Percentiles rank a stretch among this genome's conserved stretches.
phyloP scores from a whole-genome alignment of 2,329 filamentous ascomycete genomes.

The Anisogramma anomala region DNA sequence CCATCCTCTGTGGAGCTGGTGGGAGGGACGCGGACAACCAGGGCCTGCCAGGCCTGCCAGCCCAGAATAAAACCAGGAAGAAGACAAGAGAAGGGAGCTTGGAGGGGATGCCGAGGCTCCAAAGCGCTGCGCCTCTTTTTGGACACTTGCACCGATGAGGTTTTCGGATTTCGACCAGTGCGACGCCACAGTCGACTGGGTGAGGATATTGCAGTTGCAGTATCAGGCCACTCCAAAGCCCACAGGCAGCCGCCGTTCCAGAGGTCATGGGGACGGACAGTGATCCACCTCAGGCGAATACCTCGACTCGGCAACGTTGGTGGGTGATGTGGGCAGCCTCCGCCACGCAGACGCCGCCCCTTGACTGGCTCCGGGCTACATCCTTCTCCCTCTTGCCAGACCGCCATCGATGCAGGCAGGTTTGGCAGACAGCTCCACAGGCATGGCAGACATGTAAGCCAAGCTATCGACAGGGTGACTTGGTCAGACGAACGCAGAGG shows the following conservation, averaged over 20 bases:
- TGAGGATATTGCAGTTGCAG: too few relatives aligned
- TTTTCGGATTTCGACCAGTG: too few relatives aligned
- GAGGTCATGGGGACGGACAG: slow-evolving; percentile 14
- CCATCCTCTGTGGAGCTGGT: too few relatives aligned
- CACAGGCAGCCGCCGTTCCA: slow-evolving; percentile 11
- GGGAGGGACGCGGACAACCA: too few relatives aligned
- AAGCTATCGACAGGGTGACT: not conserved
- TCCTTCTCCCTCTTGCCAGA: not conserved
- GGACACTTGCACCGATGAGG: slow-evolving; percentile 7
- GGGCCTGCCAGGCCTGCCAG: too few relatives aligned
- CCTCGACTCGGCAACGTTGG: slow-evolving; percentile 10
- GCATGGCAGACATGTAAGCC: not conserved
- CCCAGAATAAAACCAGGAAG: not conserved
- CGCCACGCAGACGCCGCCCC: slow-evolving; percentile 4
- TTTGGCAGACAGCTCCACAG: not conserved
- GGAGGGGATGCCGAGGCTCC: slow-evolving; percentile 10
- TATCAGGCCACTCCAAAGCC: too few relatives aligned
- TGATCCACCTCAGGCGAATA: slow-evolving; percentile 11
- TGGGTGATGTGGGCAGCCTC: slow-evolving; percentile 10
- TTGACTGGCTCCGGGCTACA: slow-evolving; percentile 1
- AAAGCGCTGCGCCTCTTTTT: slow-evolving; percentile 10
- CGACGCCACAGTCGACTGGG: too few relatives aligned
- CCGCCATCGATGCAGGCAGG: slow-evolving; percentile 5
- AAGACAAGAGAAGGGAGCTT: slow-evolving; percentile 7
- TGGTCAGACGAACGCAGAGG: not conserved